A percentile compares a stretch with the other conserved stretches of the same genome.
phyloP scores from a whole-genome alignment of 2,329 filamentous ascomycete species.

The Fusarium sp. region DNA sequence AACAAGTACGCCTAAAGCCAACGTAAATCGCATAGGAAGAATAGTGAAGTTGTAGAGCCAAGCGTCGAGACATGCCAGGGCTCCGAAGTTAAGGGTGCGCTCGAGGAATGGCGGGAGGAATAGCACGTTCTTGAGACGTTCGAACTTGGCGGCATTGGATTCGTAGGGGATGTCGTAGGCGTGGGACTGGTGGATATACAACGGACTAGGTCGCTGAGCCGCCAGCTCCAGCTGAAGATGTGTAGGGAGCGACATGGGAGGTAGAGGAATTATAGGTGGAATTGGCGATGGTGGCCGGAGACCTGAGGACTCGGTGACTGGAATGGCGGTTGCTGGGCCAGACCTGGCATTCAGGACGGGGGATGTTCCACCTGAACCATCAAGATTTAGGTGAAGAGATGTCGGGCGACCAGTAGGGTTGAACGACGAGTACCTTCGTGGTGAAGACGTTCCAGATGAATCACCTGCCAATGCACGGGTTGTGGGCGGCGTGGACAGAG shows the following conservation, averaged over 20 bases:
- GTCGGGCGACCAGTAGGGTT: conserved; percentile 59
- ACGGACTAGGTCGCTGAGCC: conserved; percentile 70
- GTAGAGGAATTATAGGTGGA: conserved; percentile 68
- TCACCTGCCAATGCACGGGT: conserved; percentile 54
- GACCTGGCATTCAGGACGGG: conserved; percentile 29
- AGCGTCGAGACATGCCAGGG: conserved; percentile 90
- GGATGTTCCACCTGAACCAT: conserved; percentile 43
- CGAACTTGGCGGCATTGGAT: conserved; percentile 90
- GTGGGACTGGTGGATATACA: conserved; percentile 74
- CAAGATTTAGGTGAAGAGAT: conserved; percentile 59
- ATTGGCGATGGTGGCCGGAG: conserved; percentile 62
- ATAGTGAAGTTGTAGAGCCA: conserved; percentile 99
- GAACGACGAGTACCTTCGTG: conserved; percentile 65
- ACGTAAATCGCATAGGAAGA: conserved; percentile 86
- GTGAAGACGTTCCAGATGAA: conserved; percentile 50
- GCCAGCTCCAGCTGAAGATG: conserved; percentile 74
- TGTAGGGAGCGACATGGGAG: conserved; percentile 75
- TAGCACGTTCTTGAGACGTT: conserved; percentile 90
- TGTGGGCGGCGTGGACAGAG: conserved; percentile 66
- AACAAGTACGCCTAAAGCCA: conserved; percentile 80
- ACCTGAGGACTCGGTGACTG: conserved; percentile 39
- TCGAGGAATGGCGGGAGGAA: conserved; percentile 86
- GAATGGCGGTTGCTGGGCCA: conserved; percentile 46
- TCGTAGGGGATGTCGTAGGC: conserved; percentile 80
- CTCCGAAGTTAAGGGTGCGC: conserved; percentile 86